Conservation (phyloP, 768 basidiomycete species). For the Phylloporus sp. region DNA sequence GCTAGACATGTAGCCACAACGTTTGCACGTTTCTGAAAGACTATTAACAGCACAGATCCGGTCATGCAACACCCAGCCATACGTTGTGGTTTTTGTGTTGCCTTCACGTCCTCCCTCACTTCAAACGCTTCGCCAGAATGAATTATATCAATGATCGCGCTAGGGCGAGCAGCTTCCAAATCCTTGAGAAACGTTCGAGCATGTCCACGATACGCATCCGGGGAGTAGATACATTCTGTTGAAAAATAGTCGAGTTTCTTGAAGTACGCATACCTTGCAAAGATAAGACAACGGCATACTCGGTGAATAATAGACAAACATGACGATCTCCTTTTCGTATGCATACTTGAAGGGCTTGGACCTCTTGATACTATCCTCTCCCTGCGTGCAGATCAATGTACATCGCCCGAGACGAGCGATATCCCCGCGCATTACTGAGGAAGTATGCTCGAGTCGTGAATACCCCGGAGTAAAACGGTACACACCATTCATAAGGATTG, state of each 20-base stretch:
- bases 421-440: slow-evolving; percentile 92
- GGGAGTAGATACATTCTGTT: slow-evolving; percentile 98
- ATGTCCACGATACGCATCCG: slow-evolving; percentile 97
- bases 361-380: slow-evolving; percentile 93
- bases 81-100: slow-evolving; percentile 82
- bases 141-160: slow-evolving; percentile 96
- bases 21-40: slow-evolving; percentile 72
- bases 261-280: slow-evolving; percentile 91
- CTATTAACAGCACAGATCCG: not conserved
- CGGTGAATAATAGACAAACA: slow-evolving; percentile 45
- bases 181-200: slow-evolving; percentile 93
- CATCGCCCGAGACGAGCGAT: slow-evolving; percentile 92
- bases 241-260: slow-evolving; percentile 99
- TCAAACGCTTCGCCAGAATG: slow-evolving; percentile 94
- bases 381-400: slow-evolving; percentile 91
- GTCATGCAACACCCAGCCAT: slow-evolving; percentile 29
- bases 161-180: slow-evolving; percentile 88
- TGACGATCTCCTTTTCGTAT: slow-evolving; percentile 99
- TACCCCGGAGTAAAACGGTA: slow-evolving; percentile 5
- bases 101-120: slow-evolving; percentile 78
- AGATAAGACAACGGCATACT: slow-evolving; percentile 7
- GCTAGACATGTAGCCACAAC: slow-evolving; percentile 95
- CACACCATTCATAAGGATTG: slow-evolving; percentile 97
- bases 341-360: slow-evolving; percentile 99
- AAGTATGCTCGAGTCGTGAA: not conserved